Evolutionary conservation across 306 rosid species (phyloP).

Genomic region (Begonia peltatifolia): DNA sequence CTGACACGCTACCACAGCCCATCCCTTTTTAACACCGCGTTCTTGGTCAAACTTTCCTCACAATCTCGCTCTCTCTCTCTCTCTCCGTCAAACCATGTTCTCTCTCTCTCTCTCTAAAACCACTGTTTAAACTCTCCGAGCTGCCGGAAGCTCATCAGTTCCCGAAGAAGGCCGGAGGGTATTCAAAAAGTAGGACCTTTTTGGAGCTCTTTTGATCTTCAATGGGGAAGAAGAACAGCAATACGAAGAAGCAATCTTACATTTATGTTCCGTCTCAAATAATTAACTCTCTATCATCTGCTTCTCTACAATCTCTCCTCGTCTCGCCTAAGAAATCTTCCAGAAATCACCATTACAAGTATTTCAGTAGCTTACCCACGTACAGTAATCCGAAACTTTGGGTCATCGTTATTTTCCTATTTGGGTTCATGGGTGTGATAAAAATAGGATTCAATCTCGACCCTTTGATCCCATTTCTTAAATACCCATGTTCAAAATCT

Average conservation of each 20-base stretch:
- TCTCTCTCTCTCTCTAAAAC: no score
- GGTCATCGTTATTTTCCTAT: slow-evolving; percentile 40
- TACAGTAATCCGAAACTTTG: slow-evolving; percentile 35
- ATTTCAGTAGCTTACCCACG: slow-evolving; percentile 9
- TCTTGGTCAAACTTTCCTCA: no score
- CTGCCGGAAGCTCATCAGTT: no score
- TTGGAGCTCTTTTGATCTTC: background rate
- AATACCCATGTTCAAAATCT: slow-evolving; percentile 38
- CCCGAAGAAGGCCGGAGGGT: background rate
- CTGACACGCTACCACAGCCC: no score
- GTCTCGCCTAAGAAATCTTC: slow-evolving; percentile 75
- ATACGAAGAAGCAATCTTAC: slow-evolving; percentile 46
- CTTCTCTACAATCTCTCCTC: slow-evolving; percentile 84
- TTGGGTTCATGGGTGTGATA: slow-evolving; percentile 51
- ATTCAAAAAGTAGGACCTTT: background rate
- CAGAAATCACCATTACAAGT: slow-evolving; percentile 13
- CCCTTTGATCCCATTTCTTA: slow-evolving; percentile 26
- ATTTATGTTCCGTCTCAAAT: slow-evolving; percentile 94
- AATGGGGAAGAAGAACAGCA: slow-evolving; percentile 67
- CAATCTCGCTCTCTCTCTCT: no score
- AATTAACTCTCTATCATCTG: slow-evolving; percentile 65
- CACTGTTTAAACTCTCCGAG: no score
- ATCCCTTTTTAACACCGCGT: no score
- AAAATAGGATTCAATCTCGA: slow-evolving; percentile 28
- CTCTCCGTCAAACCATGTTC: no score